Evolutionary conservation across 2,329 filamentous ascomycete species (phyloP), one percentile per base, ranked within the genome.

Genomic region (Helotiales sp.): DNA sequence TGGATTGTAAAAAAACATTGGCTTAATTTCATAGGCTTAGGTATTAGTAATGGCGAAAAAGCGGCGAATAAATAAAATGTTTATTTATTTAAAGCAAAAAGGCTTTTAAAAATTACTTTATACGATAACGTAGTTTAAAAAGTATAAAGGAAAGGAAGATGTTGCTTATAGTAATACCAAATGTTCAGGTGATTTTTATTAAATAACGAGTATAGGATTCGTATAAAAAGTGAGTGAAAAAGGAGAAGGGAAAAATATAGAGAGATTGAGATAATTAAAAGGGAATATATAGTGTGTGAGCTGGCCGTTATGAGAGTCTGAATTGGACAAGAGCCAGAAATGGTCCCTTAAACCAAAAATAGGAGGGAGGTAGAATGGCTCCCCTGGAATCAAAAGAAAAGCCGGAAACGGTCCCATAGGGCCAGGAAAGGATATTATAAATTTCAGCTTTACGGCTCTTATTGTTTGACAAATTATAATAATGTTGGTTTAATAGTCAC

Each of bases 281-380:
- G 43, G 15, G 5, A 6, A 20, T 47, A 47, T 47, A 47, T 47
- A 20, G 43, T 47, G 15, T 17, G 43, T 6, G 6, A 20, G 43
- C 43, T 47, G 15, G 43, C 15, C 15, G 15, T 47, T 4, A 47
- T 47, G 15, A 13, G 43, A 47, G 43, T 47, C 43, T 13, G 43
- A 47, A 47, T 47, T 47, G 15, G 43, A 47, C 43, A 20, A 47
- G 43, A 13, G 43, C 43, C 43, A 47, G 43, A 47, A 13, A 47
- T 47, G 15, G 15, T 6, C 43, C 43, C 43, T 13, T 5, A 20
- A 47, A 13, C 43, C 13, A 52, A 28, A 50, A 30, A 61, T 61
- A 62, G 43, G 26, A 58, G 54, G 30, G 30, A 37, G 54, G n/a
- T 26, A 58, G 54, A 58, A 58, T 58, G n/a, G 28, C 6, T 47